Conservation (phyloP, 345 rosid species). For the Melastoma malabathricum region DNA sequence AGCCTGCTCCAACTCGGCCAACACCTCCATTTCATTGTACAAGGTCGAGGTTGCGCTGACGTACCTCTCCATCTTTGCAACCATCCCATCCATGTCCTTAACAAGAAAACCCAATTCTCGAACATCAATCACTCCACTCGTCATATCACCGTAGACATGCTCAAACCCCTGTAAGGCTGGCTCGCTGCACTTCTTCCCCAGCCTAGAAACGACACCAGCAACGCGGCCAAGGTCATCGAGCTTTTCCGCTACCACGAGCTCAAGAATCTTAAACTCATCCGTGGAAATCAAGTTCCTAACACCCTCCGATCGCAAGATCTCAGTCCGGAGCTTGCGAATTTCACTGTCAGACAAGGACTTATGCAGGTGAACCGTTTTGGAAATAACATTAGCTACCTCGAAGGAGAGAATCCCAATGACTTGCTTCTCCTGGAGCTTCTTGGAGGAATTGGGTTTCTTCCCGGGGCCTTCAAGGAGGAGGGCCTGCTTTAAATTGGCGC, state of each 20-base stretch:
- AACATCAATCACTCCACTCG: conserved; percentile 63
- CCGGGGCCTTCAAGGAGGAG: conserved; percentile 45
- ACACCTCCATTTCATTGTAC: conserved; percentile 80
- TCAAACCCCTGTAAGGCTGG: conserved; percentile 93
- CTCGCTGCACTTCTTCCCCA: conserved; percentile 76
- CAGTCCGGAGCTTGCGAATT: conserved; percentile 56
- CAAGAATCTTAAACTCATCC: conserved; percentile 48
- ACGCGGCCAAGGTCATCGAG: conserved; percentile 74
- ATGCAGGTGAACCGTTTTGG: conserved; percentile 72
- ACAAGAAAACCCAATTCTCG: conserved; percentile 75
- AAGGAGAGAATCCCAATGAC: conserved; percentile 75
- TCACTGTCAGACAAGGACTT: conserved; percentile 66
- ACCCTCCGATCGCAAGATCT: conserved; percentile 57
- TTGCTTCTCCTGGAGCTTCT: conserved; percentile 25
- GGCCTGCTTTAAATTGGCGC: conserved; percentile 74
- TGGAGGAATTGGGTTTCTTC: conserved; percentile 15
- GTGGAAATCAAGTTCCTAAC: conserved; percentile 46
- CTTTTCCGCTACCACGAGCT: conserved; percentile 74
- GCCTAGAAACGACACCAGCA: conserved; percentile 66
- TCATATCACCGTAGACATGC: conserved; percentile 78
- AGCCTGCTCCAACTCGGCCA: conserved; percentile 75
- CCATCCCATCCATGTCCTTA: conserved; percentile 87
- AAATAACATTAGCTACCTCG: conserved; percentile 84
- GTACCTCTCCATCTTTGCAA: conserved; percentile 83
- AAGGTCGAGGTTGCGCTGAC: conserved; percentile 56